Conservation (phyloP, 2,329 filamentous ascomycete species). For the Penicillium glabrum region DNA sequence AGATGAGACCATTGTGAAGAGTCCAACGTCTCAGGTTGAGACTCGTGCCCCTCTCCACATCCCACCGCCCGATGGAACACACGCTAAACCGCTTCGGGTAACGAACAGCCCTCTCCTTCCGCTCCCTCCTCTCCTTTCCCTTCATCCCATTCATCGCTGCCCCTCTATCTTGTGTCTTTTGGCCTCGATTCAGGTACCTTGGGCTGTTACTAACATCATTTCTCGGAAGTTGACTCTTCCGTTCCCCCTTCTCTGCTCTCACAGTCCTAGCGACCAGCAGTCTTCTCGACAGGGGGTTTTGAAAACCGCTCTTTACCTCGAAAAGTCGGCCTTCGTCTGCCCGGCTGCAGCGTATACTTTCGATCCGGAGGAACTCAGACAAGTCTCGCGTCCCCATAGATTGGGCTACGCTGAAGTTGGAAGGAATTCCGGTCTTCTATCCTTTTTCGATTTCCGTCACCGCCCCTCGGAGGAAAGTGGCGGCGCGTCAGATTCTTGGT, state of each 20-base stretch:
- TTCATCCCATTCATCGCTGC: slow-evolving; percentile 5
- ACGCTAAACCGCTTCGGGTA: slow-evolving; percentile 21
- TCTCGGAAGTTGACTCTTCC: slow-evolving; percentile 17
- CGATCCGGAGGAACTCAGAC: slow-evolving; percentile 11
- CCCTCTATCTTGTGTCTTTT: slow-evolving; percentile 4
- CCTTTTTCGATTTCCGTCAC: background rate
- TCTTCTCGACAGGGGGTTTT: slow-evolving; percentile 11
- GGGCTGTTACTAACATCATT: background rate
- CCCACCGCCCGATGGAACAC: slow-evolving; percentile 27
- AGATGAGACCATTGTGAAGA: background rate
- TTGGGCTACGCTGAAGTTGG: slow-evolving; percentile 18
- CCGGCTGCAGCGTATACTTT: slow-evolving; percentile 32
- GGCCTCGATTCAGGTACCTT: background rate
- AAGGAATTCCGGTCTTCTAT: background rate
- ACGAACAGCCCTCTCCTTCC: slow-evolving; percentile 24
- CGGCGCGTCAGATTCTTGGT: slow-evolving; percentile 16
- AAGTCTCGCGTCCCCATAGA: slow-evolving; percentile 9
- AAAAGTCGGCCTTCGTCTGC: slow-evolving; percentile 22
- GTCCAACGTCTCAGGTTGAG: slow-evolving; percentile 9
- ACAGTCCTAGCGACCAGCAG: slow-evolving; percentile 20
- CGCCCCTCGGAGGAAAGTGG: slow-evolving; percentile 14
- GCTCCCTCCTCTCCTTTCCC: slow-evolving; percentile 22
- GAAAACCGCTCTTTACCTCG: slow-evolving; percentile 16
- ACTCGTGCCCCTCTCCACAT: slow-evolving; percentile 27
- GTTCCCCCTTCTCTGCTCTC: slow-evolving; percentile 1